Base-by-base conservation (phyloP, 164 flowering plant genomes). In the Stephania cephalantha region DNA sequence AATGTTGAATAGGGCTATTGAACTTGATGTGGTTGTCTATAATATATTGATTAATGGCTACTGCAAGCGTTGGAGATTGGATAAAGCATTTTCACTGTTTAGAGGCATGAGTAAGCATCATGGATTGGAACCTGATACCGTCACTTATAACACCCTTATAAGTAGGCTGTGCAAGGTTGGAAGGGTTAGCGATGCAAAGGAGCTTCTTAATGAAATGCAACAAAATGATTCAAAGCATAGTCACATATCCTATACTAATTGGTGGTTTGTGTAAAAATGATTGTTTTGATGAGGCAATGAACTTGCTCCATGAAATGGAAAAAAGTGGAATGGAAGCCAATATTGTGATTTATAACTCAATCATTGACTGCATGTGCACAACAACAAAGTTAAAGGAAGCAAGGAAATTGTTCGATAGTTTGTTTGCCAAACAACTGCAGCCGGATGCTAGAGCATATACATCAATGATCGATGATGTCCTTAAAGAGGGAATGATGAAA, bases 381-480 rank as follows among this genome's bases (percentile, higher is more conserved):
- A 25, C 64, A 76, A 69, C 75, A 13, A 58, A 69, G 13, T n/a
- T 78, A 29, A 46, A 76, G 3, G 69, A 9, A 48, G 81, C 81
- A 15, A 75, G 8, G n/a, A 71, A 71, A 42, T 18, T 73, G 42
- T 81, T 79, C 42, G 3, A 7, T 17, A 25, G 55, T 5, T 45
- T 79, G 10, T 44, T 69, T 9, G 3, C 65, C 2, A 78, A 66
- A 71, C 77, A 75, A 1, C 67, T 83, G 69, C 42, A 66, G 0
- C 81, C 84, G 5, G 31, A 70, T 73, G 35, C 13, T 10, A 17
- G 7, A 18, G 77, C 78, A 6, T 78, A 77, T 46, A 81, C 10
- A 3, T 55, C 70, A 25, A 77, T 83, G 78, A 72, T 83, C 25
- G n/a, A 68, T 12, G 83, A 80, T 8, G 65, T 77, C 44, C 68